These are phyloP conservation scores for Gracilaria vermiculophylla DNA, from an alignment of 23 red algal species.

Conservation along the genomic window DNA sequence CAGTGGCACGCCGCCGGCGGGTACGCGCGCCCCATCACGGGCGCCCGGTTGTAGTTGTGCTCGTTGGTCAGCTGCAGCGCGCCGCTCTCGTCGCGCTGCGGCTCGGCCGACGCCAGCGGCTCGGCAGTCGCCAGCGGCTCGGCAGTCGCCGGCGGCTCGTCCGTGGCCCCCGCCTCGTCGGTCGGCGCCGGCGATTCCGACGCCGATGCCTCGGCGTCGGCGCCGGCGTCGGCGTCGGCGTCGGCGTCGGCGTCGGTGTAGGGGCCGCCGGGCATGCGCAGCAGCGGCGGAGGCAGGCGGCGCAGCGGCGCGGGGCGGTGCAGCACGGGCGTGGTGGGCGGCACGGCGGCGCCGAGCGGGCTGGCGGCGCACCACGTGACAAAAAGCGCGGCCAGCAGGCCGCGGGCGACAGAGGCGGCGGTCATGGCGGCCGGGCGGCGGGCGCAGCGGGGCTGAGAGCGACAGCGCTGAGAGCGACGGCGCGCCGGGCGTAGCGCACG, in stretches of 20 bases:
- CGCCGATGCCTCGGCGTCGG: neutral
- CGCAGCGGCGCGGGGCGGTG: neutral
- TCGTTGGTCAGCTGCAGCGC: neutral
- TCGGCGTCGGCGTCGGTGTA: neutral
- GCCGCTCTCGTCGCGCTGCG: neutral
- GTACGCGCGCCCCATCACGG: neutral
- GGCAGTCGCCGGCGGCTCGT: neutral
- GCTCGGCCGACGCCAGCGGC: neutral
- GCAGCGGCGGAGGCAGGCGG: neutral
- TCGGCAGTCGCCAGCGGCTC: neutral
- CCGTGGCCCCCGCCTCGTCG: too few relatives aligned
- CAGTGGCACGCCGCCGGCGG: conserved; percentile 8
- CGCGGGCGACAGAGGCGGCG: too few relatives aligned
- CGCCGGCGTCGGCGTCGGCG: neutral
- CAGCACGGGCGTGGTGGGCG: neutral
- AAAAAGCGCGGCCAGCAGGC: too few relatives aligned
- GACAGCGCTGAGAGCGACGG: neutral
- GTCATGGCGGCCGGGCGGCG: neutral
- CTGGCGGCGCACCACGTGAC: neutral
- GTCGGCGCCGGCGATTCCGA: too few relatives aligned
- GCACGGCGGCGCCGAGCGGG: neutral
- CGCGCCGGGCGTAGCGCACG: neutral
- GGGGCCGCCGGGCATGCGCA: neutral
- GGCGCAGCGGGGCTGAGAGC: neutral
- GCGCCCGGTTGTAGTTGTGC: neutral